Conservation (phyloP, 768 basidiomycete genomes). For the Boletus pseudopeckii region DNA sequence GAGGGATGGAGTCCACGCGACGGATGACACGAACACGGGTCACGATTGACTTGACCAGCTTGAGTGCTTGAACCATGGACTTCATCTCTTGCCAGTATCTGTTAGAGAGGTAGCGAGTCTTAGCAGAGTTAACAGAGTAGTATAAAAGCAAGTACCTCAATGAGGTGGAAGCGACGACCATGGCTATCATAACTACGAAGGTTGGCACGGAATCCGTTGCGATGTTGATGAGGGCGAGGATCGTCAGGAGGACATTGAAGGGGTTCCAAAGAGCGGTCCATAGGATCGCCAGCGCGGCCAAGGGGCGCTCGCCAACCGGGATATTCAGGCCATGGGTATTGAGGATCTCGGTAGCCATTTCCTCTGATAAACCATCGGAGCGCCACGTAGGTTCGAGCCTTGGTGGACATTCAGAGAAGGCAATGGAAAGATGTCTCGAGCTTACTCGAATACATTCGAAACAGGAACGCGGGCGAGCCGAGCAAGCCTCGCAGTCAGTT, state of each 20-base stretch:
- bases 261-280: conserved; percentile 35
- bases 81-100: conserved; percentile 35
- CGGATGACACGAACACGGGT: conserved; percentile 34
- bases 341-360: conserved; percentile 17
- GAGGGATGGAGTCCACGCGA: conserved; percentile 13
- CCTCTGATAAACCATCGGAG: conserved; percentile 23
- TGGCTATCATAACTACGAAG: conserved; percentile 34
- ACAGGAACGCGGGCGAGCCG: conserved; percentile 26
- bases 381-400: conserved; percentile 29
- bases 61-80: conserved; percentile 34
- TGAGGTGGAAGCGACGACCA: conserved; percentile 35
- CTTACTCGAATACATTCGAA: conserved; percentile 25
- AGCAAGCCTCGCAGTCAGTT: conserved; percentile 22
- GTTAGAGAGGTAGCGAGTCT: not conserved
- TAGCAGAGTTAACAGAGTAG: not conserved
- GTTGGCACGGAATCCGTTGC: conserved; percentile 33
- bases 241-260: conserved; percentile 32
- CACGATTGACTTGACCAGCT: conserved; percentile 32
- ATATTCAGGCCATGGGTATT: conserved; percentile 25
- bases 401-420: not conserved
- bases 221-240: conserved; percentile 32
- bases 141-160: conserved; percentile 21
- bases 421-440: not conserved
- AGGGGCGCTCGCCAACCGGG: conserved; percentile 31
- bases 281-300: conserved; percentile 27